Evolutionary conservation across 345 rosid species (phyloP), one percentile per base, ranked within the genome.

Genomic region (Euphorbia lathyris): DNA sequence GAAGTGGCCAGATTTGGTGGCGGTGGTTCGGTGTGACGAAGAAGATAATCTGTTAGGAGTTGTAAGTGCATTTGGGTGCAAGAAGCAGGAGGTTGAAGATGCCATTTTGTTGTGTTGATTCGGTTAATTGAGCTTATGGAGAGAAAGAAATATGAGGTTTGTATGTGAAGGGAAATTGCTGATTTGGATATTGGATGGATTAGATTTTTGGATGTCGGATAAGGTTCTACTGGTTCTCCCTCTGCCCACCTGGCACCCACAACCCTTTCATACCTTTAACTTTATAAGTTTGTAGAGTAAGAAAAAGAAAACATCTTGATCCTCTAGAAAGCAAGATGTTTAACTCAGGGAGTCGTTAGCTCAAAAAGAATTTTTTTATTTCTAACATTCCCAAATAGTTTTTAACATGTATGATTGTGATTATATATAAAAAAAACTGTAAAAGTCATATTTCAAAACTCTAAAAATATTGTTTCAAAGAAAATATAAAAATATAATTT

Each of bases 51-150:
- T 67, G 20, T 79, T 9, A 12, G 90, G 70, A 38, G 85, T 77
- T 40, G 87, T 66, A 57, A 83, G 88, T 34, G 87, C 78, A 68
- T 79, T 80, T 82, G 82, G 90, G 87, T 86, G 88, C 78, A 86
- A 81, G 92, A 84, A 86, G 82, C 91, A 82, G 6, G 87, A 63
- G 5, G 90, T 83, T 55, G 51, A 45, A 45, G 90, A 86, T 0
- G 96, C 87, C 98, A 93, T 93, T 78, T 17, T 71, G 11, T 13
- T 38, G 29, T 17, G 25, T 2, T 1, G 51, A 45, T 0, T 47
- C 62, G 0, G n/a, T n/a, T n/a, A 9, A 36, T 12, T 72, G 63
- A 66, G 43, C 38, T 53, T 65, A 27, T 6, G 36, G 55, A 34
- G 29, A 45, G 50, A 25, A 43, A 26, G 47, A 61, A 4, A 58